Conservation (phyloP, 352 stramenopile genomes). For the Saprolegnia parasitica region DNA sequence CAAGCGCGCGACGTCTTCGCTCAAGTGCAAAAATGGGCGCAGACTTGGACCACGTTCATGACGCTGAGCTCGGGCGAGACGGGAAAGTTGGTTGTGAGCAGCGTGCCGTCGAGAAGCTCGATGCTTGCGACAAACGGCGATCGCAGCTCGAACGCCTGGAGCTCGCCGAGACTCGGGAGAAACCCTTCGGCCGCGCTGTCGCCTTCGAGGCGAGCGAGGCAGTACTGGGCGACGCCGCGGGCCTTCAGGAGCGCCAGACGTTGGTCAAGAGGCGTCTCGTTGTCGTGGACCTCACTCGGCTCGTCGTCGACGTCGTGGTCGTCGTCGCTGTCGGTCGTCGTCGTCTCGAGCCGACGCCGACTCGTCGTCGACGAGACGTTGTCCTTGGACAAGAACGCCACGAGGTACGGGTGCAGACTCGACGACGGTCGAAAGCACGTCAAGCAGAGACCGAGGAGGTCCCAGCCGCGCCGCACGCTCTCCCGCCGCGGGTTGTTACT, state of each 20-base stretch:
- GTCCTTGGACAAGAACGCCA: slow-evolving; percentile 88
- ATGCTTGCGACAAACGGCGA: slow-evolving; percentile 91
- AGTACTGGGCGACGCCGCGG: slow-evolving; percentile 88
- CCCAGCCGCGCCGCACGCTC: slow-evolving; percentile 88
- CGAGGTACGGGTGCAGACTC: slow-evolving; percentile 85
- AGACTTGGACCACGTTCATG: slow-evolving; percentile 88
- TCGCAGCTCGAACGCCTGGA: slow-evolving; percentile 89
- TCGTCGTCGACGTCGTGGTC: neutral
- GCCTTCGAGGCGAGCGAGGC: slow-evolving; percentile 71
- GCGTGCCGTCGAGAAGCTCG: slow-evolving; percentile 88
- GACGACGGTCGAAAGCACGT: slow-evolving; percentile 86
- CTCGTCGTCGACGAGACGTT: slow-evolving; percentile 41
- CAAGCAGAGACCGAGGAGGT: slow-evolving; percentile 90
- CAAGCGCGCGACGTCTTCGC: slow-evolving; percentile 83
- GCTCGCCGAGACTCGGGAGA: slow-evolving; percentile 91
- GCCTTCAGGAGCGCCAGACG: slow-evolving; percentile 38
- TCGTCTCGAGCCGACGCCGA: slow-evolving; percentile 49
- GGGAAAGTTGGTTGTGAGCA: slow-evolving; percentile 87
- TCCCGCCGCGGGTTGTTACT: slow-evolving; percentile 89
- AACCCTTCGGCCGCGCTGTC: slow-evolving; percentile 90
- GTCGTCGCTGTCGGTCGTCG: neutral
- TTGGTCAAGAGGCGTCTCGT: slow-evolving; percentile 26
- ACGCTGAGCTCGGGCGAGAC: slow-evolving; percentile 91
- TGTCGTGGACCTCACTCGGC: neutral
- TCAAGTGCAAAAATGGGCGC: slow-evolving; percentile 87